Evolutionary conservation across 1,139 yeast genomes (phyloP).

Genomic region (Debaryomyces singareniensis): DNA sequence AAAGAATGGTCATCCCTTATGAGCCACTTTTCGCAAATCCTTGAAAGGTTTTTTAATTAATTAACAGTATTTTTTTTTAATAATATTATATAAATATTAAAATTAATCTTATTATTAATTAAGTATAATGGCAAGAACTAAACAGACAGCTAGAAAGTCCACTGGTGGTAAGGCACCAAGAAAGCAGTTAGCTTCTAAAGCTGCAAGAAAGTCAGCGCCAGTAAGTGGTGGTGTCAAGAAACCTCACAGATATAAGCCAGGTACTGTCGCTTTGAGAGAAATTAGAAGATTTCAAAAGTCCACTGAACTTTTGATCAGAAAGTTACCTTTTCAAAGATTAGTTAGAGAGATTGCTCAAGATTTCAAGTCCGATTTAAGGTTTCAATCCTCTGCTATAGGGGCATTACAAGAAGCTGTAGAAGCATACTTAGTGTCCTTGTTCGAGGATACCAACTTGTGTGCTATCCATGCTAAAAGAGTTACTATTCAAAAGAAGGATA

Average conservation of each 20-base stretch:
- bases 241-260: slow-evolving; percentile 52
- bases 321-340: slow-evolving; percentile 45
- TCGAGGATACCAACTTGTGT: slow-evolving; percentile 49
- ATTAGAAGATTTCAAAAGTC: slow-evolving; percentile 50
- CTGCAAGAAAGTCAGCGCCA: slow-evolving; percentile 50
- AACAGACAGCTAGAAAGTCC: slow-evolving; percentile 50
- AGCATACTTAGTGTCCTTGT: slow-evolving; percentile 46
- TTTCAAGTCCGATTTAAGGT: slow-evolving; percentile 46
- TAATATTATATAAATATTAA: background rate
- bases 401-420: slow-evolving; percentile 51
- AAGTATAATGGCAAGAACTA: slow-evolving; percentile 42
- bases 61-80: background rate
- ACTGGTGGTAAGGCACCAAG: slow-evolving; percentile 53
- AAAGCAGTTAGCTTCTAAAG: slow-evolving; percentile 49
- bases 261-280: slow-evolving; percentile 52
- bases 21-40: background rate
- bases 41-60: slow-evolving; percentile 1
- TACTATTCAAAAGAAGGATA: slow-evolving; percentile 48
- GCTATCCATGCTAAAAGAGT: slow-evolving; percentile 52
- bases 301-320: slow-evolving; percentile 46
- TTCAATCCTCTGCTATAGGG: slow-evolving; percentile 47
- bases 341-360: slow-evolving; percentile 47
- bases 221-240: slow-evolving; percentile 48
- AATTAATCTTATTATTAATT: background rate
- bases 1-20: background rate